Percentiles rank a stretch among this genome's conserved stretches.
These are phyloP conservation scores for Ogataea hybrid DNA, from an alignment of 1,139 yeast genomes.

Conservation along the genomic window DNA sequence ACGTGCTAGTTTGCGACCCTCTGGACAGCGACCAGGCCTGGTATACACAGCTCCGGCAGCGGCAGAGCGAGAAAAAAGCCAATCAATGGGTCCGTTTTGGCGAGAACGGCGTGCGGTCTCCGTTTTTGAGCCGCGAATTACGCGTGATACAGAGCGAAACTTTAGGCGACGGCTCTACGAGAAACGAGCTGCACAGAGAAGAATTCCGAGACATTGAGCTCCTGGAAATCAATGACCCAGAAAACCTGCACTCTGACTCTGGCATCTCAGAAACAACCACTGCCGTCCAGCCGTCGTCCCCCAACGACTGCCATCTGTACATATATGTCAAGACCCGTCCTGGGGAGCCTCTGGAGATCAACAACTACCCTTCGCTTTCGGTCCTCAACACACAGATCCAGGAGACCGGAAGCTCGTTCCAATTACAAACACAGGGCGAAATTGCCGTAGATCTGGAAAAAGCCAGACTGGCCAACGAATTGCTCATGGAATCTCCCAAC, in stretches of 20 bases:
- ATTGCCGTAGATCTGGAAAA: slow-evolving; percentile 27
- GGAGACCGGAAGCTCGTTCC: slow-evolving; percentile 18
- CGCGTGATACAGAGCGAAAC: slow-evolving; percentile 28
- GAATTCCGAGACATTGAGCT: slow-evolving; percentile 31
- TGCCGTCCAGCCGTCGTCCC: neutral
- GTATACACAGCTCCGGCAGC: slow-evolving; percentile 5
- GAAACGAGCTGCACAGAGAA: slow-evolving; percentile 18
- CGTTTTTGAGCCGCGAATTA: slow-evolving; percentile 27
- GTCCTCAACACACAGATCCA: slow-evolving; percentile 16
- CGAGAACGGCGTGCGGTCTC: slow-evolving; percentile 23
- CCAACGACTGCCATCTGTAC: slow-evolving; percentile 27
- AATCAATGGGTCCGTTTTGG: slow-evolving; percentile 20
- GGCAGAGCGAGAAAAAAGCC: slow-evolving; percentile 11
- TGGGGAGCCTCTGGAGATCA: slow-evolving; percentile 21
- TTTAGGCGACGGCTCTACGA: slow-evolving; percentile 22
- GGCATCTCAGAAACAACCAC: neutral
- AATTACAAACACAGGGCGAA: slow-evolving; percentile 8
- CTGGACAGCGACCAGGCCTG: slow-evolving; percentile 7
- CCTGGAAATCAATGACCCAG: slow-evolving; percentile 22
- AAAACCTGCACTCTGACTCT: neutral
- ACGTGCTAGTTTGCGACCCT: slow-evolving; percentile 7
- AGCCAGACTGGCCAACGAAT: slow-evolving; percentile 27
- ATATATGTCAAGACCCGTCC: slow-evolving; percentile 26
- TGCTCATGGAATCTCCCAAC: slow-evolving; percentile 23
- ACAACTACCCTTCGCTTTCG: slow-evolving; percentile 24